phyloP scores from a whole-genome alignment of 2,329 filamentous ascomycete genomes.

The Rhexocercosporidium sp. region DNA sequence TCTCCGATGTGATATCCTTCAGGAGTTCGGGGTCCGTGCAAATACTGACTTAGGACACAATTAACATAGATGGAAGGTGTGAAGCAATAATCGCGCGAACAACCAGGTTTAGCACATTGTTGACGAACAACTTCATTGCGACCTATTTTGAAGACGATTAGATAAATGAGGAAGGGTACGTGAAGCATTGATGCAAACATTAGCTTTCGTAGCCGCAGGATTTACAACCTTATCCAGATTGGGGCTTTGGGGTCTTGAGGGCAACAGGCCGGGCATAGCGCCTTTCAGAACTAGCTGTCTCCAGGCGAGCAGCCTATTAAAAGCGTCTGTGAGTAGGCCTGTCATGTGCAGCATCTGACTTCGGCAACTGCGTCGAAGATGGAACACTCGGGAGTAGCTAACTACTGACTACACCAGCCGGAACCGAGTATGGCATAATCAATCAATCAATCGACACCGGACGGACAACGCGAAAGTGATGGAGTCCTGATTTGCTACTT shows the following conservation, averaged over 20 bases:
- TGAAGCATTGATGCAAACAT: slow-evolving; percentile 10
- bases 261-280: too few species aligned
- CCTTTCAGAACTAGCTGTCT: too few species aligned
- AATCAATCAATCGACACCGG: too few species aligned
- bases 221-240: not conserved
- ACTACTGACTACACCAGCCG: too few species aligned
- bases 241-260: not conserved
- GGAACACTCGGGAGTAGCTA: too few species aligned
- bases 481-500: too few species aligned
- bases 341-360: too few species aligned
- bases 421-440: too few species aligned
- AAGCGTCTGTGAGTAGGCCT: too few species aligned
- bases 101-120: slow-evolving; percentile 28
- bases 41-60: slow-evolving; percentile 25
- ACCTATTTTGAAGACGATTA: slow-evolving; percentile 22
- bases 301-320: too few species aligned
- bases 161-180: not conserved
- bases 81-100: slow-evolving; percentile 23
- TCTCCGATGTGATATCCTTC: slow-evolving; percentile 22
- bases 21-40: slow-evolving; percentile 22
- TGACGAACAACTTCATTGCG: slow-evolving; percentile 27
- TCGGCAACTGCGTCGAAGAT: too few species aligned
- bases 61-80: slow-evolving; percentile 15
- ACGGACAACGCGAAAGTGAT: too few species aligned
- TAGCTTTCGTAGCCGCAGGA: not conserved